These are phyloP conservation scores for Hippophae gyantsensis DNA, from an alignment of 306 rosid genomes.

Conservation along the genomic window DNA sequence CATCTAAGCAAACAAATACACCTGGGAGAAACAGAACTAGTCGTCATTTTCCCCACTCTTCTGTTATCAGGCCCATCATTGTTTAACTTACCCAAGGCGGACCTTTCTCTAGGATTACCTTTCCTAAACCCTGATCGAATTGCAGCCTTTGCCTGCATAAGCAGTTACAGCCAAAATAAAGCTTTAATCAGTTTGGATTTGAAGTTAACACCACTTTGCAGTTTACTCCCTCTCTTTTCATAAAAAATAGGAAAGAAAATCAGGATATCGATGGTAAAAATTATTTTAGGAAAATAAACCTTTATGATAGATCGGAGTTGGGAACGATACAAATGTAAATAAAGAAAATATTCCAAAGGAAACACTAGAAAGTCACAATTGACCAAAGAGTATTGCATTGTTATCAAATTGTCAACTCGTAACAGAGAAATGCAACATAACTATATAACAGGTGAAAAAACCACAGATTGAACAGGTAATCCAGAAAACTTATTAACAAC, in stretches of 20 bases:
- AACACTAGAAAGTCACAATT: too few species aligned
- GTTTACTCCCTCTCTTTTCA: too few species aligned
- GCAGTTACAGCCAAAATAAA: background rate
- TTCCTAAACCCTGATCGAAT: constrained; percentile 65
- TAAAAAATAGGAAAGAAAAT: background rate
- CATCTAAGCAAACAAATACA: constrained; percentile 23
- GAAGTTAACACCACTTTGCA: background rate
- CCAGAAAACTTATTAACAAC: constrained; percentile 28
- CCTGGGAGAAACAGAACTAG: constrained; percentile 82
- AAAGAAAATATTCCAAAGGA: too few species aligned
- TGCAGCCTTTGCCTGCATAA: constrained; percentile 79
- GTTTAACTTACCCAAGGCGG: constrained; percentile 39
- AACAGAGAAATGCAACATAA: too few species aligned
- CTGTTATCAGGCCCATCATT: constrained; percentile 44
- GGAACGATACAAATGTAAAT: too few species aligned
- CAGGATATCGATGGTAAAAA: too few species aligned
- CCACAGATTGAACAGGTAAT: background rate
- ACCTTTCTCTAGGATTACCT: constrained; percentile 48
- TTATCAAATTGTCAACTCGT: too few species aligned
- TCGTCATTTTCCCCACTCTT: constrained; percentile 41
- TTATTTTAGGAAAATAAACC: too few species aligned
- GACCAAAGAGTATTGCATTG: too few species aligned
- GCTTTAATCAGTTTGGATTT: constrained; percentile 1
- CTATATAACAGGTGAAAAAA: too few species aligned
- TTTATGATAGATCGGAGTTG: too few species aligned